phyloP scores from a whole-genome alignment of 208 protist genomes.

The Acanthamoeba culbertsoni region DNA sequence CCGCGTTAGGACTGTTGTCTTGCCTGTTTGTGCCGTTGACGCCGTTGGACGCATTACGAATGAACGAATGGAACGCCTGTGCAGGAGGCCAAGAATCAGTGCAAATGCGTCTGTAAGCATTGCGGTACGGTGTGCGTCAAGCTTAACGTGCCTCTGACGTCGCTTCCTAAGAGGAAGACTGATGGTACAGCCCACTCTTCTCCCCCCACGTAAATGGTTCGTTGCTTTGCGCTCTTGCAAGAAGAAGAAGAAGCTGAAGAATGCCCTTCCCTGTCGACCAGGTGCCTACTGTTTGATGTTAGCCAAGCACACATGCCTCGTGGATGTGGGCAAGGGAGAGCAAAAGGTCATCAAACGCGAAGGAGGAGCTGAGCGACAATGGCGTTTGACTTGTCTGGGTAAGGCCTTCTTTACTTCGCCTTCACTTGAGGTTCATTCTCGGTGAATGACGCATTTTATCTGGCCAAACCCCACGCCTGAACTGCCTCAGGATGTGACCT shows the following conservation, averaged over 20 bases:
- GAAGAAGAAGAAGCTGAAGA: too few relatives aligned
- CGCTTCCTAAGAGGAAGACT: slow-evolving; percentile 8
- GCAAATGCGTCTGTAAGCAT: background rate
- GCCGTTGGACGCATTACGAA: background rate
- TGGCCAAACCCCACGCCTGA: too few relatives aligned
- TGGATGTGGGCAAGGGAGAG: slow-evolving; percentile 17
- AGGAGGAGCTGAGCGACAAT: background rate
- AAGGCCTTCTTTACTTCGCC: background rate
- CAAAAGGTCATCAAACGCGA: slow-evolving; percentile 21
- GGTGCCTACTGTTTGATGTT: background rate
- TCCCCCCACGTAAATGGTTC: too few relatives aligned
- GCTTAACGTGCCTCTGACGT: background rate
- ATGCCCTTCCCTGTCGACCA: background rate
- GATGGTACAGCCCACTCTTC: too few relatives aligned
- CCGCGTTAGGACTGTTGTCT: background rate
- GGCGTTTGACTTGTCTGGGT: background rate
- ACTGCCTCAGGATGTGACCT: background rate
- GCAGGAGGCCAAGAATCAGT: slow-evolving; percentile 1
- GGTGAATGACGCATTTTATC: background rate
- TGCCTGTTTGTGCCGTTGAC: background rate
- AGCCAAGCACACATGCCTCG: background rate
- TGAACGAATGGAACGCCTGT: background rate
- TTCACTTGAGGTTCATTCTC: background rate
- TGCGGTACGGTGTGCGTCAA: slow-evolving; percentile 9
- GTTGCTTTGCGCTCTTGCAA: too few relatives aligned